A percentile compares a stretch with the other conserved stretches of the same genome.
Evolutionary conservation across 2,329 filamentous ascomycete genomes (phyloP).

Genomic region (Pseudonectria buxi): DNA sequence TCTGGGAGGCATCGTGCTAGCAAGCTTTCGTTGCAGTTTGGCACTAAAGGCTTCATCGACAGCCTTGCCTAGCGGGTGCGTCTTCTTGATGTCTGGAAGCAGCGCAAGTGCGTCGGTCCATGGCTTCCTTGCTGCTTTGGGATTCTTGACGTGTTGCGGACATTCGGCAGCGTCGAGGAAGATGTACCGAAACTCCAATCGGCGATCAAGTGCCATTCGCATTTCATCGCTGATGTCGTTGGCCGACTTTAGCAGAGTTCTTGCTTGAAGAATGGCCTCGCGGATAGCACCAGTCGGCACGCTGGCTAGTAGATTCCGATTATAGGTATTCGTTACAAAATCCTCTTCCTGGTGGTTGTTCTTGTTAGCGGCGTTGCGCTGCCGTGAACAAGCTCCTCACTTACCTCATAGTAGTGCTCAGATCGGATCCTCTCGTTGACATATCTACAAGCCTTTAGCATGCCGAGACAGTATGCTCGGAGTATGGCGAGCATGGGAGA

Average conservation of each 20-base stretch:
- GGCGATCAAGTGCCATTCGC: constrained; percentile 50
- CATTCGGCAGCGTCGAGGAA: constrained; percentile 53
- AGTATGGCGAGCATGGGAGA: constrained; percentile 57
- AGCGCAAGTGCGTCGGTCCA: constrained; percentile 46
- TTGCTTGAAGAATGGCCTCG: constrained; percentile 46
- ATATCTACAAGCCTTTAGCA: constrained; percentile 76
- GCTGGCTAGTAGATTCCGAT: constrained; percentile 64
- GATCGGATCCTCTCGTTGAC: constrained; percentile 70
- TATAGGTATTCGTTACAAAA: constrained; percentile 88
- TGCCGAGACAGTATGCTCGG: constrained; percentile 75
- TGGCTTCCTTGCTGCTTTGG: constrained; percentile 40
- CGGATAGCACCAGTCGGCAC: constrained; percentile 53
- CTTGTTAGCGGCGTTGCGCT: constrained; percentile 1
- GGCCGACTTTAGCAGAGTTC: constrained; percentile 41
- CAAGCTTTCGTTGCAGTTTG: constrained; percentile 84
- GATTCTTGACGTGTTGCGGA: constrained; percentile 37
- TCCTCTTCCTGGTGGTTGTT: constrained; percentile 69
- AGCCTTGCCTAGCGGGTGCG: constrained; percentile 54
- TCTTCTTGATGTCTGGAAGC: constrained; percentile 51
- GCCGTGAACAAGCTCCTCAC: neutral
- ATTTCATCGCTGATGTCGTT: constrained; percentile 36
- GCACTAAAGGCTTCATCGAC: constrained; percentile 79
- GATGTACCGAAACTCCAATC: constrained; percentile 59
- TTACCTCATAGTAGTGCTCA: constrained; percentile 87
- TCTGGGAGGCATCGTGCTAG: constrained; percentile 87